These are phyloP conservation scores for Penicillium goetzii DNA, from an alignment of 495 filamentous ascomycete species.

Conservation along the genomic window DNA sequence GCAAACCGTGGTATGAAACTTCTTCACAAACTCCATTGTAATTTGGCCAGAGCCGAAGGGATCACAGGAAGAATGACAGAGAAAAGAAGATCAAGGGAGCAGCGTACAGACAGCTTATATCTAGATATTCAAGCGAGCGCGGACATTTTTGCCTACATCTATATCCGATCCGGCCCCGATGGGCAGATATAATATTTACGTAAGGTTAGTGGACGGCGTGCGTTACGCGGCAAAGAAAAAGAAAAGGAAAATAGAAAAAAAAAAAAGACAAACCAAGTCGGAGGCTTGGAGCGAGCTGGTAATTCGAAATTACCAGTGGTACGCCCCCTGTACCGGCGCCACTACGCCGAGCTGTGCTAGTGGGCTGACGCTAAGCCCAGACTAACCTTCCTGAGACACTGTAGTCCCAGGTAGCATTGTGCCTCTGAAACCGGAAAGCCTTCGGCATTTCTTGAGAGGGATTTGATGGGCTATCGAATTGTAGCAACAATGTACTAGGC, in stretches of 20 bases:
- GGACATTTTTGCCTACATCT: background rate
- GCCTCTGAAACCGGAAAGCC: background rate
- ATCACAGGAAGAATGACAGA: background rate
- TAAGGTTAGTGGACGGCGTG: background rate
- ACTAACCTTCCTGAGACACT: background rate
- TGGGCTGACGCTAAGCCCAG: background rate
- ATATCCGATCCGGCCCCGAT: background rate
- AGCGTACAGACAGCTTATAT: background rate
- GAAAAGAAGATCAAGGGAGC: background rate
- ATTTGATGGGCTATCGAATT: background rate
- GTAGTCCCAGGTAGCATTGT: background rate
- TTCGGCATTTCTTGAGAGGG: background rate
- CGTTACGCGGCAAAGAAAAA: background rate
- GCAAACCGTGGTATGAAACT: constrained; percentile 2
- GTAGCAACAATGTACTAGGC: background rate
- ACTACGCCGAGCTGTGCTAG: background rate
- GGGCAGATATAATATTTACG: background rate
- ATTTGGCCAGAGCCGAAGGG: background rate
- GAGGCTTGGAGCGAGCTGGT: background rate
- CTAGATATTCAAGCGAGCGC: background rate
- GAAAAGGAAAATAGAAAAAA: background rate
- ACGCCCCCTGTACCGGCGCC: background rate
- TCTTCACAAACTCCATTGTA: background rate
- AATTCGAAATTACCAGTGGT: background rate
- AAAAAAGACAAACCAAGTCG: background rate